Evolutionary conservation across 2,329 filamentous ascomycete species (phyloP).

Genomic region (Fusarium avenaceum): DNA sequence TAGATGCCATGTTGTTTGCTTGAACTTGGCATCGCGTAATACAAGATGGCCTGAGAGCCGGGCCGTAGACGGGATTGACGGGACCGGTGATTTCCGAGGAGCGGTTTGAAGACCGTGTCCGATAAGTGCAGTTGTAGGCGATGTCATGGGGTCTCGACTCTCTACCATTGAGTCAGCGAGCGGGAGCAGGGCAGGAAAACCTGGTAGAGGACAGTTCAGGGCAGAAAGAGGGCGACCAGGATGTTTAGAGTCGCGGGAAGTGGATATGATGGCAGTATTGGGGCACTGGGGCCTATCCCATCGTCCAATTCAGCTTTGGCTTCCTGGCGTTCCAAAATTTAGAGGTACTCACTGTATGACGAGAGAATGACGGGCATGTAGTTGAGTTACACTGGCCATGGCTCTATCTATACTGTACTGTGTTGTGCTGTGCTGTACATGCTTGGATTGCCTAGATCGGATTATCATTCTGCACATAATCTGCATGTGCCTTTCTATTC

Average conservation of each 20-base stretch:
- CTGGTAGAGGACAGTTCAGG: not conserved
- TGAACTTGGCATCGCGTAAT: conserved; percentile 10
- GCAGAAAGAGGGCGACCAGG: conserved; percentile 12
- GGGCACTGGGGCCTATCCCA: conserved; percentile 4
- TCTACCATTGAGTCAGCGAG: conserved; percentile 5
- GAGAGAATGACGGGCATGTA: conserved; percentile 27
- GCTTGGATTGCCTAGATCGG: conserved; percentile 17
- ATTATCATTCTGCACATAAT: not conserved
- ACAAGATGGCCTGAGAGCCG: conserved; percentile 7
- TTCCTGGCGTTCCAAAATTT: conserved; percentile 3
- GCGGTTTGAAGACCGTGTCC: not conserved
- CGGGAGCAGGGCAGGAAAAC: conserved; percentile 23
- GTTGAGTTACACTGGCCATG: conserved; percentile 14
- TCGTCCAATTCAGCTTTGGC: conserved; percentile 5
- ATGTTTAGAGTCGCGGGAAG: conserved; percentile 32
- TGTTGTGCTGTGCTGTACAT: not conserved
- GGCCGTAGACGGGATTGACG: conserved; percentile 7
- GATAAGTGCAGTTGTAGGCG: not conserved
- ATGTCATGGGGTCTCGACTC: conserved; percentile 1
- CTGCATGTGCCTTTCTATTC: conserved; percentile 11
- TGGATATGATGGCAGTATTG: conserved; percentile 33
- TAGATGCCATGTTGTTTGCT: too few relatives aligned
- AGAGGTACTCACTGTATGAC: conserved; percentile 17
- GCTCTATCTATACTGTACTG: not conserved
- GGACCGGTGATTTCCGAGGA: not conserved